A percentile compares a stretch with the other conserved stretches of the same genome.
Conservation (phyloP, 2,329 filamentous ascomycete species). For the Talaromyces sp. region DNA sequence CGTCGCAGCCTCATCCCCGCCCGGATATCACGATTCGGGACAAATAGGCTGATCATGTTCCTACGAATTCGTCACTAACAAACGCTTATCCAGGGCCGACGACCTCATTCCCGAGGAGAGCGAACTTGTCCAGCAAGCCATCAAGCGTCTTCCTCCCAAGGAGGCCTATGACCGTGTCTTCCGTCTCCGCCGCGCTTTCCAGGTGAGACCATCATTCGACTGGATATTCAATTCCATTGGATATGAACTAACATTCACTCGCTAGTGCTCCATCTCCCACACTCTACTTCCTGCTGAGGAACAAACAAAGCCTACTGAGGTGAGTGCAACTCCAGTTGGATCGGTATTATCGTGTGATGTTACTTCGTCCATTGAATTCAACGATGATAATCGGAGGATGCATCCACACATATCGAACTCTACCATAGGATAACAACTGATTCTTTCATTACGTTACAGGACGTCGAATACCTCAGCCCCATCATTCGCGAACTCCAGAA, state of each 20-base stretch:
- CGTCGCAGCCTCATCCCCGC: not conserved
- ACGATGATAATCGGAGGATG: not conserved
- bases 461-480: slow-evolving; percentile 62
- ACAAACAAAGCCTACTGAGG: slow-evolving; percentile 66
- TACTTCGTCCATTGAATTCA: not conserved
- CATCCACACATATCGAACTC: not conserved
- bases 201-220: slow-evolving; percentile 51
- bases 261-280: slow-evolving; percentile 62
- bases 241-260: not conserved
- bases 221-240: not conserved
- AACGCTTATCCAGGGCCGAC: slow-evolving; percentile 65
- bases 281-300: slow-evolving; percentile 62
- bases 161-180: slow-evolving; percentile 95
- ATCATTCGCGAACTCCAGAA: slow-evolving; percentile 67
- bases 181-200: slow-evolving; percentile 91
- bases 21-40: not conserved
- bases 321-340: slow-evolving; percentile 36
- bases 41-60: not conserved
- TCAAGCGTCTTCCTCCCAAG: slow-evolving; percentile 85
- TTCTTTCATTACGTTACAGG: slow-evolving; percentile 45
- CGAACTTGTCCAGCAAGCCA: slow-evolving; percentile 77
- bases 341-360: not conserved
- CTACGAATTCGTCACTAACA: slow-evolving; percentile 3
- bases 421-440: not conserved
- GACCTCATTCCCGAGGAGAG: slow-evolving; percentile 93